These are phyloP conservation scores for Candida fluviatilis DNA, from an alignment of 805 yeast species.

Conservation along the genomic window DNA sequence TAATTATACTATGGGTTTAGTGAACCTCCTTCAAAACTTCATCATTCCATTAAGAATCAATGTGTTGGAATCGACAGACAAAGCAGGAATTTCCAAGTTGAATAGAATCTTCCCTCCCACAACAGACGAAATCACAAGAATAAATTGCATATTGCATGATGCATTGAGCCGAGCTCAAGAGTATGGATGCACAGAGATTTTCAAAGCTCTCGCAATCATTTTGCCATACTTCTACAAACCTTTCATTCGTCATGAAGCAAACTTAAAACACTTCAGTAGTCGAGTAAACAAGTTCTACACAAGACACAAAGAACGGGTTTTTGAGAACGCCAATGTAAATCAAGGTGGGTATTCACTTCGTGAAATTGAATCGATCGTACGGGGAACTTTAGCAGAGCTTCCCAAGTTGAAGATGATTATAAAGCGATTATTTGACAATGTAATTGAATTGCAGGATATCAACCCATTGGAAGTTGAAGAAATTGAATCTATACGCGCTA, in stretches of 20 bases:
- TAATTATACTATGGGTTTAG: constrained; percentile 65
- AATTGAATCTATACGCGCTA: constrained; percentile 11
- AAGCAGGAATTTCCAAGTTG: constrained; percentile 57
- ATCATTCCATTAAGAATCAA: constrained; percentile 73
- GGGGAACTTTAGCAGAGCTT: constrained; percentile 63
- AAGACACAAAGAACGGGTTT: constrained; percentile 25
- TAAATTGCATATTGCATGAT: constrained; percentile 80
- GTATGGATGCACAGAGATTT: constrained; percentile 69
- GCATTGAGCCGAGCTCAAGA: constrained; percentile 64
- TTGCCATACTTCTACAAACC: constrained; percentile 92
- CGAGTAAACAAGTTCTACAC: constrained; percentile 40
- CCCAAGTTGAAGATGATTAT: constrained; percentile 67
- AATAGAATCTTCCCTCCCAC: constrained; percentile 91
- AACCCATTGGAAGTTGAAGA: constrained; percentile 1
- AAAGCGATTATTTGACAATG: constrained; percentile 51
- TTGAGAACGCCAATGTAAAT: constrained; percentile 27
- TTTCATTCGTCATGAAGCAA: constrained; percentile 91
- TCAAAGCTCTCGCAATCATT: constrained; percentile 76
- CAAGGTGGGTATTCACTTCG: constrained; percentile 22
- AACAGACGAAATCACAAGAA: constrained; percentile 86
- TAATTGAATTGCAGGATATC: constrained; percentile 10
- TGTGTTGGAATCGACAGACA: constrained; percentile 53
- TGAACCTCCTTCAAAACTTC: constrained; percentile 71
- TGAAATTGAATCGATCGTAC: constrained; percentile 45
- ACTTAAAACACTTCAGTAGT: constrained; percentile 62